A percentile compares a stretch with the other conserved stretches of the same genome.
phyloP scores from a whole-genome alignment of 441 rosid genomes.

The Biscutella auriculata region DNA sequence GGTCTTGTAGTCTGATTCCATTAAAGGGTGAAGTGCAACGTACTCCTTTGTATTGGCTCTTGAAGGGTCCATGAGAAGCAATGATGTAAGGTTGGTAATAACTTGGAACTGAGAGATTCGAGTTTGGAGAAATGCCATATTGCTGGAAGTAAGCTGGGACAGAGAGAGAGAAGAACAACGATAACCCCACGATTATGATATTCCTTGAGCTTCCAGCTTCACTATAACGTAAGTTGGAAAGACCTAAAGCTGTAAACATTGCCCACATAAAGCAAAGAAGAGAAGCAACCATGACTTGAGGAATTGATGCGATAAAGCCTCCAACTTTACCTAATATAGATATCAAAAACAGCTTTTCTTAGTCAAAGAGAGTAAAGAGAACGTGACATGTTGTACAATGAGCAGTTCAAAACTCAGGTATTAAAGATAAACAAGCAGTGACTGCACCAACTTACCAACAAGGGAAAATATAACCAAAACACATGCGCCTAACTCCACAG shows the following conservation, averaged over 20 bases:
- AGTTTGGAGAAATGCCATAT: slow-evolving; percentile 66
- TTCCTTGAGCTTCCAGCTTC: slow-evolving; percentile 98
- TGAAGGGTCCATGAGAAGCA: slow-evolving; percentile 86
- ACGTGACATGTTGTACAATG: too few species aligned
- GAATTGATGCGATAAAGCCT: slow-evolving; percentile 90
- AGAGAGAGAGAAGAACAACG: slow-evolving; percentile 83
- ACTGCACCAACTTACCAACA: slow-evolving; percentile 51
- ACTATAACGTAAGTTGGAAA: slow-evolving; percentile 87
- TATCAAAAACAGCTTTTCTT: not conserved
- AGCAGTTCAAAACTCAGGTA: too few species aligned
- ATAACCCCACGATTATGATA: slow-evolving; percentile 81
- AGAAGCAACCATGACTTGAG: slow-evolving; percentile 89
- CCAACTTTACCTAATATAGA: slow-evolving; percentile 72
- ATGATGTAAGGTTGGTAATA: slow-evolving; percentile 78
- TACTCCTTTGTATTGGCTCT: slow-evolving; percentile 61
- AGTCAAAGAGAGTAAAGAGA: not conserved
- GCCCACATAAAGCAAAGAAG: slow-evolving; percentile 99
- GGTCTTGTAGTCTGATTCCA: not conserved
- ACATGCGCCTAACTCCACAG: slow-evolving; percentile 75
- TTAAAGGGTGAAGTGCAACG: not conserved
- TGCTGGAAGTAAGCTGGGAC: slow-evolving; percentile 94
- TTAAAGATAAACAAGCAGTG: not conserved
- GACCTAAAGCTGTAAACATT: slow-evolving; percentile 81
- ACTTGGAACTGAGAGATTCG: slow-evolving; percentile 68
- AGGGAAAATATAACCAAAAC: slow-evolving; percentile 64